Percentiles rank a stretch among this genome's conserved stretches.
Conservation (phyloP, 108 stramenopile genomes). For the Hondaea fermentalgiana region DNA sequence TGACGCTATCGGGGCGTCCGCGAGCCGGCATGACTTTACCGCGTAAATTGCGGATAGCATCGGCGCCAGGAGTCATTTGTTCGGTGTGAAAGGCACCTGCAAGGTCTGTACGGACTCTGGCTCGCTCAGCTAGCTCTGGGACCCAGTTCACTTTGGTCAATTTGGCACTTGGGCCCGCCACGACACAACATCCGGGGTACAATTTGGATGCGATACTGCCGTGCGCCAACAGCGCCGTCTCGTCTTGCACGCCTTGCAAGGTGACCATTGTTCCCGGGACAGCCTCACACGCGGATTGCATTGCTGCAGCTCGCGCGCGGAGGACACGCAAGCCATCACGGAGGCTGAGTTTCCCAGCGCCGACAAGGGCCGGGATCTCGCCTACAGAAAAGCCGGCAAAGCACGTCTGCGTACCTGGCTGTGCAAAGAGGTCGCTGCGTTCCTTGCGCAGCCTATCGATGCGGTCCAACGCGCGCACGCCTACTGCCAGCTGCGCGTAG, state of each 20-base stretch:
- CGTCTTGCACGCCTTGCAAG: neutral
- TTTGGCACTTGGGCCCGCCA: neutral
- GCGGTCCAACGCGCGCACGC: neutral
- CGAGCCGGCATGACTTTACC: neutral
- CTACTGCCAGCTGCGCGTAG: neutral
- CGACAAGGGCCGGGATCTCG: neutral
- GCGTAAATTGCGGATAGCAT: neutral
- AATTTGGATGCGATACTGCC: neutral
- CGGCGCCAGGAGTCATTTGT: neutral
- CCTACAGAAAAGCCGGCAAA: neutral
- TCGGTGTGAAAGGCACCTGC: neutral
- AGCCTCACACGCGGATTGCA: neutral
- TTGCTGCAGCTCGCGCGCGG: neutral
- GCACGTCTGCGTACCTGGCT: neutral
- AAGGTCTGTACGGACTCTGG: neutral
- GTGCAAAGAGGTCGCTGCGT: neutral
- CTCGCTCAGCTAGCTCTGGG: neutral
- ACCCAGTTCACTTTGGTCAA: neutral
- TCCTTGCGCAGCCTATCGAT: neutral
- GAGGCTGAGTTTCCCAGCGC: neutral
- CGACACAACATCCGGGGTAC: neutral
- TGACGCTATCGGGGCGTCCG: neutral
- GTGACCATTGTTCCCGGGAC: neutral
- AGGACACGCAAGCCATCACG: neutral
- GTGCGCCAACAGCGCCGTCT: neutral